Evolutionary conservation across 768 basidiomycete species (phyloP).

Genomic region (Mycena vulgaris): DNA sequence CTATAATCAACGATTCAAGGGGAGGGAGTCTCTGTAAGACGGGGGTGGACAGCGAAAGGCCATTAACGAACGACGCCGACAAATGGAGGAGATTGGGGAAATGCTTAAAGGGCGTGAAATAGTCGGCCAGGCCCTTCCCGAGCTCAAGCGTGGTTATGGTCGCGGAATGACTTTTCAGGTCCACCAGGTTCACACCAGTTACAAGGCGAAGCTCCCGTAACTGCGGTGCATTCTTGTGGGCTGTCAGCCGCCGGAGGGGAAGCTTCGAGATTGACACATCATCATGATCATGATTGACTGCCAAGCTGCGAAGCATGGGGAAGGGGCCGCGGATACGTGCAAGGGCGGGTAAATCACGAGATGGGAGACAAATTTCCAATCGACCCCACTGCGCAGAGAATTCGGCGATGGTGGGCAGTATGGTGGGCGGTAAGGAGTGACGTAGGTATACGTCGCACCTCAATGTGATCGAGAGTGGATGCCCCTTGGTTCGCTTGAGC

Average conservation of each 20-base stretch:
- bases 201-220: neutral
- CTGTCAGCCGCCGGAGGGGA: neutral
- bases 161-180: neutral
- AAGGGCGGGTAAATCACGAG: neutral
- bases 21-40: neutral
- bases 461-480: neutral
- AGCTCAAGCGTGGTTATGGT: constrained; percentile 1
- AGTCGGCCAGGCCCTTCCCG: neutral
- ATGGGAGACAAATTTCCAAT: neutral
- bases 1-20: neutral
- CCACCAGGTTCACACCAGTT: neutral
- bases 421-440: neutral
- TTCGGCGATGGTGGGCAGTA: neutral
- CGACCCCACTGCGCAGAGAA: neutral
- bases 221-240: neutral
- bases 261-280: neutral
- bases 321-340: neutral
- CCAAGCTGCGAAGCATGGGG: neutral
- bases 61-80: neutral
- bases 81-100: neutral
- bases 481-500: neutral
- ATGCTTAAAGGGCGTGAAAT: neutral
- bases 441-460: neutral
- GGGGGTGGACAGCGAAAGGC: too few species aligned
- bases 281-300: too few species aligned